Evolutionary conservation across 2,329 filamentous ascomycete species (phyloP).

Genomic region (Aspergillus floridensis): DNA sequence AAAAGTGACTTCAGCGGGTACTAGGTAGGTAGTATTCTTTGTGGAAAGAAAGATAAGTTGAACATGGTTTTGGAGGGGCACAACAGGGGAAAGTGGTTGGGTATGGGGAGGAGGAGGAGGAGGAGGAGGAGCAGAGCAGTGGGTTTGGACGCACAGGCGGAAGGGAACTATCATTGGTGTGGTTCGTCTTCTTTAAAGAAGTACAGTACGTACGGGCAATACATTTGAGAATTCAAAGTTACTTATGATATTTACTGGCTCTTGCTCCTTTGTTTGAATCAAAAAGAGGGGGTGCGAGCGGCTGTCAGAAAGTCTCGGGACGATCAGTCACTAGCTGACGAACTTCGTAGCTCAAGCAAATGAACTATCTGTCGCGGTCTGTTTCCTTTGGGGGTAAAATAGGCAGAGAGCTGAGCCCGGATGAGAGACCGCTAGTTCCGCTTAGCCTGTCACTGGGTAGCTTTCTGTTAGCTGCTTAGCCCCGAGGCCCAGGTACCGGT

Average conservation of each 20-base stretch:
- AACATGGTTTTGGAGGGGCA: too few species aligned
- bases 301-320: constrained; percentile 6
- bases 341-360: neutral
- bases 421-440: neutral
- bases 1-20: neutral
- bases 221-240: neutral
- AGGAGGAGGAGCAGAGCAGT: neutral
- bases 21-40: neutral
- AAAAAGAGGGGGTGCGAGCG: neutral
- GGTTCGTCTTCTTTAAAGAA: neutral
- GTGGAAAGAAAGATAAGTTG: neutral
- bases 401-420: neutral
- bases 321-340: constrained; percentile 4
- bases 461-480: neutral
- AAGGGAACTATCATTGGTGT: neutral
- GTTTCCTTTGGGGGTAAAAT: neutral
- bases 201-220: neutral
- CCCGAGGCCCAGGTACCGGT: neutral
- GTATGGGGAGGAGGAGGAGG: neutral
- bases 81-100: too few species aligned
- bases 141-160: neutral
- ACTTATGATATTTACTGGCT: neutral
- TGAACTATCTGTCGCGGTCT: neutral
- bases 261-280: neutral
- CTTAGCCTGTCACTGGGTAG: neutral